phyloP scores from a whole-genome alignment of 2,329 filamentous ascomycete species.

The Verticillium longisporum region DNA sequence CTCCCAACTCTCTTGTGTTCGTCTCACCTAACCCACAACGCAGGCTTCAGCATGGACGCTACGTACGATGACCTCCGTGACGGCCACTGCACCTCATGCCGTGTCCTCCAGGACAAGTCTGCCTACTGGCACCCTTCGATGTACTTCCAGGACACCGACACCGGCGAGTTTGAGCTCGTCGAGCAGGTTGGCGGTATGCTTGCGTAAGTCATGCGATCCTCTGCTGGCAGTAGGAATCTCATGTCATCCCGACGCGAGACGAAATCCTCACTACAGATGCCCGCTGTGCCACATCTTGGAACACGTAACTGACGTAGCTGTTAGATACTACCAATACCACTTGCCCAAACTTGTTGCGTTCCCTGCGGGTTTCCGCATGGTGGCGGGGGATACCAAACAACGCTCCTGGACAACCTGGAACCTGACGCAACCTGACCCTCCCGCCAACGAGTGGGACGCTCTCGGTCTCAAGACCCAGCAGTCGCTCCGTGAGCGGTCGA shows the following conservation, averaged over 20 bases:
- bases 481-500: slow-evolving; percentile 68
- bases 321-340: slow-evolving; percentile 78
- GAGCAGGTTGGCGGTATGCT: slow-evolving; percentile 76
- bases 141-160: slow-evolving; percentile 64
- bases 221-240: not conserved
- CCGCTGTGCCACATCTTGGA: not conserved
- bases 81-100: slow-evolving; percentile 73
- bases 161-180: slow-evolving; percentile 63
- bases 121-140: slow-evolving; percentile 78
- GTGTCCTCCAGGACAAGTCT: slow-evolving; percentile 75
- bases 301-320: not conserved
- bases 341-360: slow-evolving; percentile 63
- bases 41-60: slow-evolving; percentile 59
- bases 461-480: slow-evolving; percentile 59
- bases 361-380: slow-evolving; percentile 71
- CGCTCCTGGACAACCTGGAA: slow-evolving; percentile 66
- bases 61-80: slow-evolving; percentile 48
- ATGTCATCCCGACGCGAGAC: not conserved
- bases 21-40: not conserved
- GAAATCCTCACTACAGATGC: not conserved
- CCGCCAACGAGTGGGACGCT: slow-evolving; percentile 63
- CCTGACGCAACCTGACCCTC: slow-evolving; percentile 55
- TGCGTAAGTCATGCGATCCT: slow-evolving; percentile 51
- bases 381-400: slow-evolving; percentile 64
- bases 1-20: not conserved